phyloP scores from a whole-genome alignment of 306 rosid genomes.

The Luffa aegyptiaca region DNA sequence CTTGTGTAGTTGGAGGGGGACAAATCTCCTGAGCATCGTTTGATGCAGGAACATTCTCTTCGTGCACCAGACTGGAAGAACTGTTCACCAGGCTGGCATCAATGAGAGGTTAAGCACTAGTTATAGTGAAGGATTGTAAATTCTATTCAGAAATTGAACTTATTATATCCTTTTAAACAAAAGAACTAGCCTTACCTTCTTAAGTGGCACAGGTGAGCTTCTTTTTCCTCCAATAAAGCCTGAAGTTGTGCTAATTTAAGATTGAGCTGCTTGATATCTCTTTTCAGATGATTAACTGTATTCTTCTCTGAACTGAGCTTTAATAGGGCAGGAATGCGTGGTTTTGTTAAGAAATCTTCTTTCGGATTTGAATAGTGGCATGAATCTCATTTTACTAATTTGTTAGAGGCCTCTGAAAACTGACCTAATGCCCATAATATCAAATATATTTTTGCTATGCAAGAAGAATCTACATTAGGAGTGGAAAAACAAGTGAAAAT shows the following conservation, averaged over 20 bases:
- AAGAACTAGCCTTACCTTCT: constrained; percentile 42
- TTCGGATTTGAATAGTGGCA: background rate
- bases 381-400: background rate
- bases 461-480: background rate
- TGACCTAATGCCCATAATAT: background rate
- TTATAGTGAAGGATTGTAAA: constrained; percentile 2
- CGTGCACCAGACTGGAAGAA: constrained; percentile 37
- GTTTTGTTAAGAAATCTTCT: constrained; percentile 45
- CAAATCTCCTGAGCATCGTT: constrained; percentile 32
- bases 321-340: constrained; percentile 76
- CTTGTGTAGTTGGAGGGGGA: constrained; percentile 22
- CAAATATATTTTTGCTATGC: background rate
- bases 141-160: background rate
- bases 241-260: constrained; percentile 70
- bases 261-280: constrained; percentile 64
- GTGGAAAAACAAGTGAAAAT: background rate
- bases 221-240: constrained; percentile 74
- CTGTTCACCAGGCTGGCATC: constrained; percentile 38
- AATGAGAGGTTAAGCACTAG: constrained; percentile 18
- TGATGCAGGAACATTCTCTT: constrained; percentile 32
- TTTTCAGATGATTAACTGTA: constrained; percentile 54
- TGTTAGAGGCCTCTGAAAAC: background rate
- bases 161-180: background rate
- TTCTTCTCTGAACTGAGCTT: constrained; percentile 77
- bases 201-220: constrained; percentile 46